Evolutionary conservation across 768 basidiomycete genomes (phyloP), one percentile per base, ranked within the genome.

Genomic region (Lentinula boryana): DNA sequence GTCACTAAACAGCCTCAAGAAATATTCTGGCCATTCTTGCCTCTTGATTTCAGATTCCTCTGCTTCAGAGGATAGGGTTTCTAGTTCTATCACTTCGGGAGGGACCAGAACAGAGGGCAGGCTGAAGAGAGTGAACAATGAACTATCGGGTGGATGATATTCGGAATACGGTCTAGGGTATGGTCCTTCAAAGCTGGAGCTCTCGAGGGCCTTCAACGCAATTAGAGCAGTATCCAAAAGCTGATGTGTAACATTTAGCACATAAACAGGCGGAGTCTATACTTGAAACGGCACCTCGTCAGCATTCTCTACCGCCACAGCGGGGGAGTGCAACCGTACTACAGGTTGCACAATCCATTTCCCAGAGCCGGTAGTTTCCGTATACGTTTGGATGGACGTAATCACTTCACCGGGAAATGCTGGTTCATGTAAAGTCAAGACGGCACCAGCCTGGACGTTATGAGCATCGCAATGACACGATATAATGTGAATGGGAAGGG

Each of bases 11-110:
- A 92, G 69, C 38, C 80, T 76, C 62, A 91, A 68, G 64, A 83
- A 84, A 67, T 83, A 89, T 62, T 88, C 85, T 0, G 89, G 88
- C 85, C 91, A 90, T 64, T 93, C 90, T 67, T 91, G 89, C 68
- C 87, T 91, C 70, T 89, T 89, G 31, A 88, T 80, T 64, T 82
- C 83, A 0, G 85, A 81, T 43, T 89, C 87, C 65, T 88, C 88
- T 16, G 84, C 78, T 54, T 91, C 88, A 0, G 82, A 79, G 0
- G 86, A 79, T 49, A 93, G 74, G 0, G 81, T 80, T 43, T 93
- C 92, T 8, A 91, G 78, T 65, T 94, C 93, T 32, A 93, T 88
- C 23, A 88, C 83, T 71, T 95, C 93, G 1, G 93, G 93, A 2
- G 93, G 93, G 0, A 95, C 91, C 16, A 95, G 78, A 43, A 95